Conservation (phyloP, 306 rosid genomes). For the Potentilla sterilis region DNA sequence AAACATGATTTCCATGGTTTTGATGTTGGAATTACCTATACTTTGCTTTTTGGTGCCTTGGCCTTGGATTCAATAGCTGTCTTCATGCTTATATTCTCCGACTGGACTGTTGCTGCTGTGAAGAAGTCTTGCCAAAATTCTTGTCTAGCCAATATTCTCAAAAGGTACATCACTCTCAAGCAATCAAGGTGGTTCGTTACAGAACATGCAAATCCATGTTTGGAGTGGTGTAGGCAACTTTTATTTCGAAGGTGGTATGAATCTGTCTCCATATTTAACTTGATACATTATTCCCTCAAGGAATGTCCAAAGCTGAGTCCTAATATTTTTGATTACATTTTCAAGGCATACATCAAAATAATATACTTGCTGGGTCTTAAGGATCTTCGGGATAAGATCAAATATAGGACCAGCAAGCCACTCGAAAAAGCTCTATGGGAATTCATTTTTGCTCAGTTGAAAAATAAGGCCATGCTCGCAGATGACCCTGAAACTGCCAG, state of each 20-base stretch:
- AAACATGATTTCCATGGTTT: constrained; percentile 18
- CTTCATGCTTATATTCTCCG: constrained; percentile 36
- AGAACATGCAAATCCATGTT: background rate
- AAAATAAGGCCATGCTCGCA: constrained; percentile 20
- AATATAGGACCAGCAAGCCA: constrained; percentile 18
- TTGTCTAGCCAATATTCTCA: background rate
- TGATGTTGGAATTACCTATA: constrained; percentile 37
- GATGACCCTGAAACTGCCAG: constrained; percentile 27
- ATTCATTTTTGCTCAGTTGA: constrained; percentile 20
- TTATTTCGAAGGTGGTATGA: constrained; percentile 45
- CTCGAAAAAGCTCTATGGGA: constrained; percentile 14
- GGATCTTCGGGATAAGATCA: constrained; percentile 26
- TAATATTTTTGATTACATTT: background rate
- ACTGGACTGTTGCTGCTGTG: constrained; percentile 25
- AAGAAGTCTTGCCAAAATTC: background rate
- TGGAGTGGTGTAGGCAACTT: background rate
- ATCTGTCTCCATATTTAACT: constrained; percentile 28
- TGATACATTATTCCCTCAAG: constrained; percentile 30
- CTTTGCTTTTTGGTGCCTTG: constrained; percentile 45
- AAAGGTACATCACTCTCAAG: constrained; percentile 9
- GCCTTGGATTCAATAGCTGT: constrained; percentile 31
- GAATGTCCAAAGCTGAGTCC: background rate
- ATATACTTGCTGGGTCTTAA: constrained; percentile 14
- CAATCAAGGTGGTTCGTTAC: constrained; percentile 7
- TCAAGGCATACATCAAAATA: background rate